Conservation (phyloP, 148 eudicot genomes). For the Silene latifolia region DNA sequence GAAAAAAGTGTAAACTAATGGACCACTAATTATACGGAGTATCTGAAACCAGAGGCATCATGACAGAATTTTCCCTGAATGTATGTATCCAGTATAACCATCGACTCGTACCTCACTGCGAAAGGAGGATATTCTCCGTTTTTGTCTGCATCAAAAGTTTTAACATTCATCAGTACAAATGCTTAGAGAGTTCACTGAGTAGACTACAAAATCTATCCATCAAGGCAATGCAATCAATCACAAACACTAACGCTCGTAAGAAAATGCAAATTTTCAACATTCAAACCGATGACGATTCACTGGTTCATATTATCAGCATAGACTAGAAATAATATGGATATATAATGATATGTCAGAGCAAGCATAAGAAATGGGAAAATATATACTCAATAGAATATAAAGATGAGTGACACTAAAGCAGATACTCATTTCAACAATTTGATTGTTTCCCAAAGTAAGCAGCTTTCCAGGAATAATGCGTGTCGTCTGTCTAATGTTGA, state of each 20-base stretch:
- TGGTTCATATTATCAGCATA: background rate
- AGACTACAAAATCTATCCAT: background rate
- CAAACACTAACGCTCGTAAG: background rate
- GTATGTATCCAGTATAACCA: background rate
- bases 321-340: background rate
- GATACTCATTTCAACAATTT: background rate
- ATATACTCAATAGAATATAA: too few relatives aligned
- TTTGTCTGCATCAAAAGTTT: slow-evolving; percentile 42
- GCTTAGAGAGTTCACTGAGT: background rate
- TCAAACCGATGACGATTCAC: background rate
- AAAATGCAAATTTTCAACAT: background rate
- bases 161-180: slow-evolving; percentile 4
- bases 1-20: background rate
- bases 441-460: background rate
- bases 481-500: background rate
- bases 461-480: background rate
- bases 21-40: background rate
- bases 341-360: background rate
- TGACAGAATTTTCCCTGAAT: slow-evolving; percentile 1
- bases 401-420: background rate
- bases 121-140: slow-evolving; percentile 58
- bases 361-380: background rate
- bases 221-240: slow-evolving; percentile 14
- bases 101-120: slow-evolving; percentile 19
- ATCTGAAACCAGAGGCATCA: background rate